A percentile compares a stretch with the other conserved stretches of the same genome.
These are phyloP conservation scores for Achaetomium macrosporum DNA, from an alignment of 2,329 filamentous ascomycete species.

Conservation along the genomic window DNA sequence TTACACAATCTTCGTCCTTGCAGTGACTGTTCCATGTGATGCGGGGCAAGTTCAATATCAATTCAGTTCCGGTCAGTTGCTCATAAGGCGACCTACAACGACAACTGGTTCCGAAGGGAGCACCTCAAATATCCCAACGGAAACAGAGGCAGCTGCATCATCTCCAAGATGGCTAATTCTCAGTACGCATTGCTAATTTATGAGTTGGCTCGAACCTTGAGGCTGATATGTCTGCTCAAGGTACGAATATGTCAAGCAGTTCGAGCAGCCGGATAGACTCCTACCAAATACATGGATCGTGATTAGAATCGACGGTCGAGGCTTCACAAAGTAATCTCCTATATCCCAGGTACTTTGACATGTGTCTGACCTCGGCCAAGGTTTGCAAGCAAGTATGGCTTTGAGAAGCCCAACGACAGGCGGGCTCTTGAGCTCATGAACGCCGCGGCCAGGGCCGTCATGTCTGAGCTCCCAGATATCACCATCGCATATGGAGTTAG, in stretches of 20 bases:
- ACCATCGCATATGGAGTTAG: conserved; percentile 87
- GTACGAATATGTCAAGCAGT: conserved; percentile 88
- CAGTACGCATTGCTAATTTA: conserved; percentile 36
- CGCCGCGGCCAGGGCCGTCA: conserved; percentile 74
- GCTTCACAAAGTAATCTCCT: conserved; percentile 75
- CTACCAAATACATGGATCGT: conserved; percentile 95
- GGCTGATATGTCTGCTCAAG: conserved; percentile 39
- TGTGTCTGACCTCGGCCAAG: conserved; percentile 40
- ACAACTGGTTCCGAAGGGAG: no score
- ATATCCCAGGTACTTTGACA: no score
- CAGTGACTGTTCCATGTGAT: no score
- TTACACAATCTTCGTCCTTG: no score
- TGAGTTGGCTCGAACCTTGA: background rate
- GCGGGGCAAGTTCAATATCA: no score
- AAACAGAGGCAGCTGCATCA: background rate
- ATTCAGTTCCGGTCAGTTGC: no score
- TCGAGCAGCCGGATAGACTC: conserved; percentile 75
- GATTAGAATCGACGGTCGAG: conserved; percentile 85
- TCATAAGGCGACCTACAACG: no score
- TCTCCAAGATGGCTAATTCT: conserved; percentile 47
- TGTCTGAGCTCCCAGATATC: conserved; percentile 78
- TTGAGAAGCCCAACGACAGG: conserved; percentile 87
- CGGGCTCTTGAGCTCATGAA: conserved; percentile 93
- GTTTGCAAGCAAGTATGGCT: conserved; percentile 75
- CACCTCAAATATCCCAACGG: background rate